These are phyloP conservation scores for Staphylotrichum tortipilum DNA, from an alignment of 495 filamentous ascomycete genomes.

Conservation along the genomic window DNA sequence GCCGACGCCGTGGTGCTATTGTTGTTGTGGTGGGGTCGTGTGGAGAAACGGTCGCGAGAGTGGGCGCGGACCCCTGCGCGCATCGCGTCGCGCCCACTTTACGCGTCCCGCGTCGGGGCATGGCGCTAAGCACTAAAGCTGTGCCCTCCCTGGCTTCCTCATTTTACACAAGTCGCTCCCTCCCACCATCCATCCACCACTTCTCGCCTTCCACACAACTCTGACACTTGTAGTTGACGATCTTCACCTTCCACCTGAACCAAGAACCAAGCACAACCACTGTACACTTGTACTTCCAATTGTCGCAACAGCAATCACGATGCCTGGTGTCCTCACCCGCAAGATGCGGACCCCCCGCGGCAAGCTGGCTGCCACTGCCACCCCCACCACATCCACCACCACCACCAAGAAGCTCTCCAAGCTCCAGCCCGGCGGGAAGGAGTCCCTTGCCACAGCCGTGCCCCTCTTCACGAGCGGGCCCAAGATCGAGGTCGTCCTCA, in stretches of 20 bases:
- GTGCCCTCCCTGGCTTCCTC: too few species aligned
- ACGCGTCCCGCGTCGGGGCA: slow-evolving; percentile 11
- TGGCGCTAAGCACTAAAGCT: too few species aligned
- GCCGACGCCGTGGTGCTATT: too few species aligned
- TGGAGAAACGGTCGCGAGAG: not conserved
- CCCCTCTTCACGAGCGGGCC: slow-evolving; percentile 11
- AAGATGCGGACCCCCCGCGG: slow-evolving; percentile 18
- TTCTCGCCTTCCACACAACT: slow-evolving; percentile 1
- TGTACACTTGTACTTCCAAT: not conserved
- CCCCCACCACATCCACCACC: slow-evolving; percentile 30
- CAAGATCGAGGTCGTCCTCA: slow-evolving; percentile 26
- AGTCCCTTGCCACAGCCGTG: slow-evolving; percentile 12
- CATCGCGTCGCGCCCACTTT: slow-evolving; percentile 8
- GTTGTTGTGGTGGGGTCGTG: not conserved
- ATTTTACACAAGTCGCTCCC: not conserved
- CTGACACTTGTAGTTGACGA: not conserved
- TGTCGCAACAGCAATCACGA: slow-evolving; percentile 14
- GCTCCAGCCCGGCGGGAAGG: slow-evolving; percentile 24
- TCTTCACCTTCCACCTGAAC: slow-evolving; percentile 1
- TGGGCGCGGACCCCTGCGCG: not conserved
- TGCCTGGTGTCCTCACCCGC: slow-evolving; percentile 25
- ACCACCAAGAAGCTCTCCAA: slow-evolving; percentile 37
- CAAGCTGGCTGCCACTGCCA: slow-evolving; percentile 12
- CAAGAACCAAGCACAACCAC: too few species aligned
- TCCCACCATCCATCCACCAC: not conserved